Evolutionary conservation across 768 basidiomycete species (phyloP), one percentile per base, ranked within the genome.

Genomic region (Rhodotorula diobovata): DNA sequence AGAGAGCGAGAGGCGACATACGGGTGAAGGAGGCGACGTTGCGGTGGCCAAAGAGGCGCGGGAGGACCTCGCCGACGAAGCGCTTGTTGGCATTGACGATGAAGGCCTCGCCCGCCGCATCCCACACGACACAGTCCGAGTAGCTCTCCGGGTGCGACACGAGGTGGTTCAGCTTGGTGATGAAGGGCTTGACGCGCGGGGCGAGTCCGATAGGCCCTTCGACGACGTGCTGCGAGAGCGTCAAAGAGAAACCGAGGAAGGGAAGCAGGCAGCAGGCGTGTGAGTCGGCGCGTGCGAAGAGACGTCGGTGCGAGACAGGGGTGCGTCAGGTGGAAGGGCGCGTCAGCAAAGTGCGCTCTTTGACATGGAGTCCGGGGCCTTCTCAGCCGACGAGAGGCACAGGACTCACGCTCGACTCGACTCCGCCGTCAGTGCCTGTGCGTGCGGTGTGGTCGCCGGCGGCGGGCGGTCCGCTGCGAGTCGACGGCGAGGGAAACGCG

Each of bases 151-250:
- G 65, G 10, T 35, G 25, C 2, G 25, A 11, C n/a, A 66, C 28
- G 6, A 66, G 46, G 37, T 58, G 57, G 21, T 8, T 14, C 28
- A 66, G 57, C 48, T 66, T 66, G 35, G n/a, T 2, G 56, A 66
- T 51, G 65, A 66, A 66, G 21, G 65, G 65, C 48, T 66, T 66
- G 56, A 66, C 48, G 11, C 57, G 37, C 39, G 57, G 57, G 4
- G 57, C 39, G 25, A 58, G 39, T 1, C 57, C 57, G 39, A 58
- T 60, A 2, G 30, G 59, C 1, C 30, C 43, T 4, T 45, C 59
- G 30, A 60, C 43, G 43, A 45, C 18, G 41, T 21, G 21, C 58
- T 59, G 58, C 11, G 30, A 32, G 14, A 28, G 30, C 14, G 50
- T n/a, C 7, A 6, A 28, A 11, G 28, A 16, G 28, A 16, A 15